Evolutionary conservation across 805 yeast species (phyloP).

Genomic region (Lachancea cidri): DNA sequence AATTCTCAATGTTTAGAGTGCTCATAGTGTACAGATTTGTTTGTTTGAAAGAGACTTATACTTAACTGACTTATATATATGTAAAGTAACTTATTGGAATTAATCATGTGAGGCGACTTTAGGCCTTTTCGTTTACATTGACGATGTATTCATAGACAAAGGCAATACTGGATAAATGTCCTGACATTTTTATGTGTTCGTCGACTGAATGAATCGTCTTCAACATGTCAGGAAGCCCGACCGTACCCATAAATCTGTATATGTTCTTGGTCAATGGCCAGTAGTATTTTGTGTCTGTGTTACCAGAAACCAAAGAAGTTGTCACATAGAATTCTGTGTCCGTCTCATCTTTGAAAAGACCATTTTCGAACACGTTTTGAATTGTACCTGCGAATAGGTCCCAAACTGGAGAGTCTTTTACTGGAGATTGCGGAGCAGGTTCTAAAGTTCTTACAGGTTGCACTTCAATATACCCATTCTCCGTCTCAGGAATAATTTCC

Average conservation of each 20-base stretch:
- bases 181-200: slow-evolving; percentile 49
- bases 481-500: slow-evolving; percentile 20
- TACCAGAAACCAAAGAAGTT: slow-evolving; percentile 50
- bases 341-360: slow-evolving; percentile 30
- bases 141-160: slow-evolving; percentile 47
- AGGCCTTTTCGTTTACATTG: slow-evolving; percentile 24
- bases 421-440: slow-evolving; percentile 38
- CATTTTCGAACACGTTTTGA: slow-evolving; percentile 50
- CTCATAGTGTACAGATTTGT: no score
- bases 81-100: no score
- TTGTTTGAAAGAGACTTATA: no score
- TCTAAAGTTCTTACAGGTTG: background rate
- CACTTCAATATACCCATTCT: slow-evolving; percentile 28
- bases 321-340: slow-evolving; percentile 33
- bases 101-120: no score
- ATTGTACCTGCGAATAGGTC: slow-evolving; percentile 45
- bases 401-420: slow-evolving; percentile 33
- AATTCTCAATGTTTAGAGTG: no score
- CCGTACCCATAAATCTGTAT: slow-evolving; percentile 40
- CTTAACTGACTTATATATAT: background rate
- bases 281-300: slow-evolving; percentile 57
- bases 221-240: slow-evolving; percentile 13
- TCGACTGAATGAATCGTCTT: slow-evolving; percentile 55
- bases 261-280: slow-evolving; percentile 51
- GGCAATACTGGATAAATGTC: slow-evolving; percentile 56